A percentile compares a stretch with the other conserved stretches of the same genome.
Evolutionary conservation across 1,284 basidiomycete species (phyloP).

Genomic region (Fomitopsis betulina): DNA sequence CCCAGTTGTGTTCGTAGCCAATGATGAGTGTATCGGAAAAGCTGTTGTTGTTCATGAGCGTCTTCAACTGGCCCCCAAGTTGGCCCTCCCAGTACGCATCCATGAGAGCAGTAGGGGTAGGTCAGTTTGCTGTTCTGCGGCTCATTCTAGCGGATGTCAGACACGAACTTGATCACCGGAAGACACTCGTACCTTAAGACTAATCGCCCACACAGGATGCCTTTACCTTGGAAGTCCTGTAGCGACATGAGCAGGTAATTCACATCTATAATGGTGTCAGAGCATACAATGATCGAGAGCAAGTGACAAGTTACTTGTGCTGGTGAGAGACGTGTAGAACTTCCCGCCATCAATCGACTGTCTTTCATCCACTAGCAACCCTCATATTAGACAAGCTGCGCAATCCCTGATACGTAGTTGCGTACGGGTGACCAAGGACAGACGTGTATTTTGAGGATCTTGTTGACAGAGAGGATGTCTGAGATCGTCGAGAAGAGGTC

Average conservation of each 20-base stretch:
- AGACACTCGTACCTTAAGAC: conserved; percentile 24
- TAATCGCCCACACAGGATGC: conserved; percentile 41
- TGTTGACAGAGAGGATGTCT: conserved; percentile 43
- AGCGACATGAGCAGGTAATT: conserved; percentile 39
- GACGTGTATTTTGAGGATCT: conserved; percentile 36
- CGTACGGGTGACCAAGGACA: conserved; percentile 49
- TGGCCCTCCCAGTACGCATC: conserved; percentile 35
- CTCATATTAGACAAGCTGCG: background rate
- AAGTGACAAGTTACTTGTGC: conserved; percentile 28
- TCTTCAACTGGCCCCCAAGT: conserved; percentile 38
- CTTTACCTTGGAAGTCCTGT: conserved; percentile 40
- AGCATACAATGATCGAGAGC: background rate
- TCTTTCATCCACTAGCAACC: conserved; percentile 39
- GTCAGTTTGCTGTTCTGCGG: conserved; percentile 40
- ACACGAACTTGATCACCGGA: background rate
- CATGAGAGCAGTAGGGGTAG: conserved; percentile 40
- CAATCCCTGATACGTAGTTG: background rate
- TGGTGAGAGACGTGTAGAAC: conserved; percentile 31
- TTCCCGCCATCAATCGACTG: conserved; percentile 41
- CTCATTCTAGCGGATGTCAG: conserved; percentile 37
- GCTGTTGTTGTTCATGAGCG: conserved; percentile 40
- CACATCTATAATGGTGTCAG: conserved; percentile 32
- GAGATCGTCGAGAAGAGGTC: conserved; percentile 40
- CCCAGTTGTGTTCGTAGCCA: conserved; percentile 50
- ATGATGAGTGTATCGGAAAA: conserved; percentile 39